Conservation (phyloP, 2,329 filamentous ascomycete species). For the Biscogniauxia mediterranea region DNA sequence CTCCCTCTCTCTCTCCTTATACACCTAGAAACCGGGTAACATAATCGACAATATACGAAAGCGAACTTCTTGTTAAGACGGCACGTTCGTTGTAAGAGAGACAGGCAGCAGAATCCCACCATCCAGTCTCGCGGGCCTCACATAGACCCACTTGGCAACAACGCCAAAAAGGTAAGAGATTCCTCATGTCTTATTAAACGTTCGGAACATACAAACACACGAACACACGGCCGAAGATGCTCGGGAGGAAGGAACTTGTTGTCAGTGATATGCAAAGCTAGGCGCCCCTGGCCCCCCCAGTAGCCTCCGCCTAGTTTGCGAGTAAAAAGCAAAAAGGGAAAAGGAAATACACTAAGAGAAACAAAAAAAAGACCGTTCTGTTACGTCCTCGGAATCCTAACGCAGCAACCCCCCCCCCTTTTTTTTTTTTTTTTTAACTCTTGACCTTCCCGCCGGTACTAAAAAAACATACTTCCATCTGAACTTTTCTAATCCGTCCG, state of each 20-base stretch:
- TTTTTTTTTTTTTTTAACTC: constrained; percentile 9
- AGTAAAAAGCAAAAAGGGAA: neutral
- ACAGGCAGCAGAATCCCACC: constrained; percentile 5
- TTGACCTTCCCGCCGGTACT: constrained; percentile 19
- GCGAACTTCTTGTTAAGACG: neutral
- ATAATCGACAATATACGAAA: constrained; percentile 6
- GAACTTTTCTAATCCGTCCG: constrained; percentile 25
- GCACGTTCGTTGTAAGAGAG: constrained; percentile 8
- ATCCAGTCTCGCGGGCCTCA: constrained; percentile 12
- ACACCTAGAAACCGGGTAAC: neutral
- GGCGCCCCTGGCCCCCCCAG: neutral
- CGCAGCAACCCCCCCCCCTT: neutral
- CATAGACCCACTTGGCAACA: constrained; percentile 16
- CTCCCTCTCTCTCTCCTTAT: neutral
- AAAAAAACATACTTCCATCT: constrained; percentile 16
- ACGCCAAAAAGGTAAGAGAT: constrained; percentile 16
- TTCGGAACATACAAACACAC: neutral
- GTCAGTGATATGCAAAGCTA: constrained; percentile 2
- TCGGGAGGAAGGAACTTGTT: constrained; percentile 10
- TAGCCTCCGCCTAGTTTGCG: neutral
- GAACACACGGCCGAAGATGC: constrained; percentile 3
- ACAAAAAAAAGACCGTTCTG: constrained; percentile 4
- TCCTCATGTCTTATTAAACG: constrained; percentile 13
- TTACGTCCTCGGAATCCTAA: neutral
- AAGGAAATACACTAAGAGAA: too few relatives aligned